A percentile compares a stretch with the other conserved stretches of the same genome.
phyloP scores from a whole-genome alignment of 164 flowering plant species.

The Tinospora cordifolia region DNA sequence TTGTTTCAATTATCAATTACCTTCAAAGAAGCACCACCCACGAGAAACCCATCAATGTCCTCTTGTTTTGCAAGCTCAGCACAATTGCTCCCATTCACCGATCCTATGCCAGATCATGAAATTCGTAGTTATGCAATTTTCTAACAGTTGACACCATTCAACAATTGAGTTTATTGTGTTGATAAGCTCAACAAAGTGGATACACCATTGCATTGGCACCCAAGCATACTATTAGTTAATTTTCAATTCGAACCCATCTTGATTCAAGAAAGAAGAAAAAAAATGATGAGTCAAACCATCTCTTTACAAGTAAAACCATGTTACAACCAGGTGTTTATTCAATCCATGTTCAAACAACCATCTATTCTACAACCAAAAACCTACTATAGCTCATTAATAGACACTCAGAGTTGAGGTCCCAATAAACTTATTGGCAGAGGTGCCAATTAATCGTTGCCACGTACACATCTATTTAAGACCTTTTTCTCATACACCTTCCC shows the following conservation, averaged over 20 bases:
- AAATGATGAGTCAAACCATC: neutral
- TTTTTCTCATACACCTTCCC: too few relatives aligned
- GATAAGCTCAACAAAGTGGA: neutral
- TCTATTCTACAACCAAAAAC: too few relatives aligned
- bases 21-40: conserved; percentile 98
- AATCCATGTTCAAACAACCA: too few relatives aligned
- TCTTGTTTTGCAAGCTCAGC: conserved; percentile 93
- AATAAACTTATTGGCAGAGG: too few relatives aligned
- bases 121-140: neutral
- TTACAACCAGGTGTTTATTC: too few relatives aligned
- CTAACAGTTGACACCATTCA: neutral
- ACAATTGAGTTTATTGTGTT: neutral
- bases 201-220: neutral
- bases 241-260: too few relatives aligned
- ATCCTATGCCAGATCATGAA: conserved; percentile 40
- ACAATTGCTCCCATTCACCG: conserved; percentile 85
- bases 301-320: neutral
- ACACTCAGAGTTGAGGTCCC: too few relatives aligned
- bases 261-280: neutral
- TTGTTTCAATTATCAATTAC: conserved; percentile 26
- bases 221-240: neutral
- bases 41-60: conserved; percentile 97
- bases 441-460: too few relatives aligned
- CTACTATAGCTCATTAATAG: too few relatives aligned
- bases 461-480: too few relatives aligned